A percentile compares a stretch with the other conserved stretches of the same genome.
These are phyloP conservation scores for Chaetothyriales sp. DNA, from an alignment of 2,329 filamentous ascomycete genomes.

Conservation along the genomic window DNA sequence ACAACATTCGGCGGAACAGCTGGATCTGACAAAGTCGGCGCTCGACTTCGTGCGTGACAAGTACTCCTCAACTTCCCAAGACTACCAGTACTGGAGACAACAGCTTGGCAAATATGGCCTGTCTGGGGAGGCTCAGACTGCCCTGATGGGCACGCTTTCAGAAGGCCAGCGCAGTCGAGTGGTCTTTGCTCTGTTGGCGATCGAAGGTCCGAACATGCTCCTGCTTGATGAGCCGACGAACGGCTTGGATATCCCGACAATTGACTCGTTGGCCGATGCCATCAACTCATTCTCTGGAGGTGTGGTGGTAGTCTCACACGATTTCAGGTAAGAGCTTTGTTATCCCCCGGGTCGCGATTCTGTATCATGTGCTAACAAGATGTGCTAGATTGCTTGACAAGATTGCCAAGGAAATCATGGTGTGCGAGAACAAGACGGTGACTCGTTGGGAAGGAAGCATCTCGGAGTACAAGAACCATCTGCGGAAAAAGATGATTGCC, in stretches of 20 bases:
- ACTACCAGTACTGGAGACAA: slow-evolving; percentile 99
- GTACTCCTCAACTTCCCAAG: slow-evolving; percentile 75
- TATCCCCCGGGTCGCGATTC: neutral
- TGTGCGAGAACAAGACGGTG: slow-evolving; percentile 96
- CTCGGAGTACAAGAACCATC: slow-evolving; percentile 91
- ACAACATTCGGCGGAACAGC: slow-evolving; percentile 95
- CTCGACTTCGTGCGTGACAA: slow-evolving; percentile 97
- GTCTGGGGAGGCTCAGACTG: slow-evolving; percentile 83
- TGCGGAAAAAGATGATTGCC: slow-evolving; percentile 96
- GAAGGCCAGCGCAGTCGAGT: slow-evolving; percentile 97
- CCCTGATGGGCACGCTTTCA: slow-evolving; percentile 92
- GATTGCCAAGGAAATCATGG: slow-evolving; percentile 98
- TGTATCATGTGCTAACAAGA: slow-evolving; percentile 6
- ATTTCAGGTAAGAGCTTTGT: slow-evolving; percentile 66
- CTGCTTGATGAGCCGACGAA: slow-evolving; percentile 97
- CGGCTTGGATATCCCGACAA: slow-evolving; percentile 96
- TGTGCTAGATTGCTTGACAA: slow-evolving; percentile 73
- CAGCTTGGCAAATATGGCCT: slow-evolving; percentile 92
- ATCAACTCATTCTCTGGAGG: slow-evolving; percentile 94
- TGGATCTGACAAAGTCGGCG: slow-evolving; percentile 93
- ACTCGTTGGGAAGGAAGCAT: slow-evolving; percentile 78
- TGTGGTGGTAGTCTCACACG: slow-evolving; percentile 96
- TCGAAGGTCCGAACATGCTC: slow-evolving; percentile 94
- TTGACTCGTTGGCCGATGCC: slow-evolving; percentile 90
- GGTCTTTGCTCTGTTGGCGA: slow-evolving; percentile 89